These are phyloP conservation scores for Neurospora sp. DNA, from an alignment of 495 filamentous ascomycete species.

Conservation along the genomic window DNA sequence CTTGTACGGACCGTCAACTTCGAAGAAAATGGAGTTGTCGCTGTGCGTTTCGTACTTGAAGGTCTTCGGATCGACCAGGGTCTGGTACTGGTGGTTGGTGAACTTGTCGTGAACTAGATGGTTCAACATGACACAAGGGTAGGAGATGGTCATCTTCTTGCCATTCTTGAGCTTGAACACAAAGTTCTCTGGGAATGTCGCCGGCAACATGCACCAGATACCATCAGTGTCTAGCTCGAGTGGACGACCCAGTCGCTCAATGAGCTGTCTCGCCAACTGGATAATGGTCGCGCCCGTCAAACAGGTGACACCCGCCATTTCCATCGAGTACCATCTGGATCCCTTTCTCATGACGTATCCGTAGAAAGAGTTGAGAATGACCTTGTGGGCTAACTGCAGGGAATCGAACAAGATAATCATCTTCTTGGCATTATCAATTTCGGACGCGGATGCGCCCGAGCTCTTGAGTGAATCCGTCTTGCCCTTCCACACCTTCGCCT, in stretches of 20 bases:
- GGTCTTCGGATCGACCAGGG: conserved; percentile 62
- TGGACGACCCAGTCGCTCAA: conserved; percentile 87
- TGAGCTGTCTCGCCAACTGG: conserved; percentile 88
- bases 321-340: conserved; percentile 98
- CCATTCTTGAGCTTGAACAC: conserved; percentile 88
- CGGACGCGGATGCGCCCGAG: conserved; percentile 61
- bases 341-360: conserved; percentile 99
- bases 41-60: conserved; percentile 92
- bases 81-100: conserved; percentile 96
- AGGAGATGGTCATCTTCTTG: conserved; percentile 91
- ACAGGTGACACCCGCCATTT: conserved; percentile 99
- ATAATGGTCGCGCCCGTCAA: conserved; percentile 95
- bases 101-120: conserved; percentile 92
- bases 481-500: conserved; percentile 97
- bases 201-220: conserved; percentile 99
- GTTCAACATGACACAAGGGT: conserved; percentile 98
- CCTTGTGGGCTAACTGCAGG: conserved; percentile 92
- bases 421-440: conserved; percentile 93
- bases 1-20: conserved; percentile 94
- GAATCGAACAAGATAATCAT: conserved; percentile 98
- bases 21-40: conserved; percentile 99
- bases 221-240: conserved; percentile 98
- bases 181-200: conserved; percentile 95
- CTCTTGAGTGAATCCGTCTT: conserved; percentile 82
- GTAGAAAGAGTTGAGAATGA: conserved; percentile 98